Evolutionary conservation across 129 eudicot genomes (phyloP).

Genomic region (Ambrosia trifida): DNA sequence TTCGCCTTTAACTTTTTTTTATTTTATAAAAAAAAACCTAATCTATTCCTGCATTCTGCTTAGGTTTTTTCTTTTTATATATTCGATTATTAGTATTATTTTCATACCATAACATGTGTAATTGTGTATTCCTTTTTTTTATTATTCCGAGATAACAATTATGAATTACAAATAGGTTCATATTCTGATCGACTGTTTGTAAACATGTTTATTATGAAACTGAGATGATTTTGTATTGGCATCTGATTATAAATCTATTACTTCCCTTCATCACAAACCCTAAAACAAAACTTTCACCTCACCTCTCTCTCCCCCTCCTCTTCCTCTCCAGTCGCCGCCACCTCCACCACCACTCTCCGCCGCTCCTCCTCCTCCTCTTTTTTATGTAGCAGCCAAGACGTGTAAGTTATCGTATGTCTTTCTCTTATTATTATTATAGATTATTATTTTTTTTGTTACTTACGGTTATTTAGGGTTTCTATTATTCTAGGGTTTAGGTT

Average conservation of each 20-base stretch:
- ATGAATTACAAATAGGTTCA: neutral
- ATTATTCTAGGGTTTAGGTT: constrained; percentile 16
- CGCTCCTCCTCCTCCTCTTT: too few relatives aligned
- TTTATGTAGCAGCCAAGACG: too few relatives aligned
- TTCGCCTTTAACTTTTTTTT: too few relatives aligned
- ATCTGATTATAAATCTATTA: neutral
- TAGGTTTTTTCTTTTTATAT: neutral
- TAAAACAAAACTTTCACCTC: too few relatives aligned
- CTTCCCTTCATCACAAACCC: too few relatives aligned
- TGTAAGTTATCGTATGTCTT: too few relatives aligned
- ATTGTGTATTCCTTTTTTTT: neutral
- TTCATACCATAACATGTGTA: neutral
- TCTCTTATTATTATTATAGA: too few relatives aligned
- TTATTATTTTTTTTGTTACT: too few relatives aligned
- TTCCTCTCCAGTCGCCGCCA: too few relatives aligned
- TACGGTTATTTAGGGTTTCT: neutral
- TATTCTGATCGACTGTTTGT: neutral
- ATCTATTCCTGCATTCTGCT: neutral
- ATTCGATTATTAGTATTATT: neutral
- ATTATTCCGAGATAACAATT: neutral
- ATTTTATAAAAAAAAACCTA: too few relatives aligned
- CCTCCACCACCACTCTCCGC: too few relatives aligned
- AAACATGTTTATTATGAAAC: neutral
- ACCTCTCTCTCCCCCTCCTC: too few relatives aligned
- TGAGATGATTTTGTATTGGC: neutral